Base-by-base conservation (phyloP, 345 rosid genomes). In the Acer negundo region DNA sequence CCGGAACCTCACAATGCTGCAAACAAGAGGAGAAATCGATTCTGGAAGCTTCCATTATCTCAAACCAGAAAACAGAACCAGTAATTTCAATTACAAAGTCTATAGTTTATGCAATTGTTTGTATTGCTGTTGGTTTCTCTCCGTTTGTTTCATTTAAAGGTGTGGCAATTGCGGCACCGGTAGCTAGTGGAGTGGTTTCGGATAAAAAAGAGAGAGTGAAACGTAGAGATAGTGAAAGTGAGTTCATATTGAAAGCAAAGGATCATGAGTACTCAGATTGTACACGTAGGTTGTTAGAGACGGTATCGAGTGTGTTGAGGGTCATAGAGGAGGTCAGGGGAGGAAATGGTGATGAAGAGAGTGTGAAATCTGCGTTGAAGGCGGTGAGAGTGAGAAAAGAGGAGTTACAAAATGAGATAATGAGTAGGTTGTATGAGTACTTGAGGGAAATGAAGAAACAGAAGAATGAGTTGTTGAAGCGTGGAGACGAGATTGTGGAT, bases 51-150 rank as follows among this genome's bases (percentile, higher is more conserved):
- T 62, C 81, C 62, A 44, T 74, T 6, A 78, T 56, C 75, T 65
- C 65, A 28, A 49, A 68, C 74, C 75, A n/a, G 28, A 82, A 72
- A 72, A 77, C 81, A 20, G 79, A 80, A 73, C 22, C 78, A 31
- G 47, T 38, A 47, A 13, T 75, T 61, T 81, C 86, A 62, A 61
- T 75, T 70, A 77, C 86, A 0, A 89, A 83, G 84, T 83, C 86
- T 51, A 59, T 92, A 65, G 88, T 80, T 15, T 90, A 79, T 79
- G 82, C 86, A 16, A 80, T 92, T 78, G 77, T 88, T 81, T 93
- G 90, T 79, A 71, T 93, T 74, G 95, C 93, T 68, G 74, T 87
- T 56, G 95, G 97, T 69, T 84, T 93, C 75, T 77, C 82, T 12
- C 91, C 92, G 38, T 44, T 88, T 84, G 77, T 79, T 24, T 64